Percentiles rank a stretch among this genome's conserved stretches.
These are phyloP conservation scores for Mycena albidolilacea DNA, from an alignment of 768 basidiomycete genomes.

Conservation along the genomic window DNA sequence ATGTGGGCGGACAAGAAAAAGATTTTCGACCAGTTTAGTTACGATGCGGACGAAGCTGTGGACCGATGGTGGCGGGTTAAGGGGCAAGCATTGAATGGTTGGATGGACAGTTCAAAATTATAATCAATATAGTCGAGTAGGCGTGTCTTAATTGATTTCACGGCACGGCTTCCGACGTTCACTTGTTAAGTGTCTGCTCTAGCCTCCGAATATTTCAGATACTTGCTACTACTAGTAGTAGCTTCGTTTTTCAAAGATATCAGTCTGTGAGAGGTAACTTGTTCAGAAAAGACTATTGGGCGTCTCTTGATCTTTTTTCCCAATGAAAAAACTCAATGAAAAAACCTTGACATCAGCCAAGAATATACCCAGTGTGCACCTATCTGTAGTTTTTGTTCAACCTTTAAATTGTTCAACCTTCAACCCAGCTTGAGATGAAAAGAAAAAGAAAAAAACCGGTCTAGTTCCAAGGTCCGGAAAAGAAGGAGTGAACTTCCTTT, in stretches of 20 bases:
- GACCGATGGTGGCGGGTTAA: background rate
- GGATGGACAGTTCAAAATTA: background rate
- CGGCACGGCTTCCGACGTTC: background rate
- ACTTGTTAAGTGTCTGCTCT: background rate
- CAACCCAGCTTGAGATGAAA: background rate
- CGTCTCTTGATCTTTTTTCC: background rate
- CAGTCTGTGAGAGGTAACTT: background rate
- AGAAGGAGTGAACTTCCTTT: too few relatives aligned
- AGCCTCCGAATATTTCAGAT: background rate
- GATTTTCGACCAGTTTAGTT: background rate
- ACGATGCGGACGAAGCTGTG: background rate
- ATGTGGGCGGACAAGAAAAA: background rate
- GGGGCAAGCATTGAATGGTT: background rate
- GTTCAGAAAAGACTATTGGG: background rate
- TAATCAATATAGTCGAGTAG: background rate
- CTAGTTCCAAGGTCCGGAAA: background rate
- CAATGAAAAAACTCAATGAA: background rate
- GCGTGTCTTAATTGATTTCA: background rate
- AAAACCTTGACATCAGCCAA: background rate
- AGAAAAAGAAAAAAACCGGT: background rate
- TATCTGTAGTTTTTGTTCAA: background rate
- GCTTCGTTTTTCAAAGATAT: background rate
- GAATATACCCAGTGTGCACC: background rate
- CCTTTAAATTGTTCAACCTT: too few relatives aligned
- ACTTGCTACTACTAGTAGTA: background rate